These are phyloP conservation scores for Cercospora nicotianae DNA, from an alignment of 2,329 filamentous ascomycete species.

Conservation along the genomic window DNA sequence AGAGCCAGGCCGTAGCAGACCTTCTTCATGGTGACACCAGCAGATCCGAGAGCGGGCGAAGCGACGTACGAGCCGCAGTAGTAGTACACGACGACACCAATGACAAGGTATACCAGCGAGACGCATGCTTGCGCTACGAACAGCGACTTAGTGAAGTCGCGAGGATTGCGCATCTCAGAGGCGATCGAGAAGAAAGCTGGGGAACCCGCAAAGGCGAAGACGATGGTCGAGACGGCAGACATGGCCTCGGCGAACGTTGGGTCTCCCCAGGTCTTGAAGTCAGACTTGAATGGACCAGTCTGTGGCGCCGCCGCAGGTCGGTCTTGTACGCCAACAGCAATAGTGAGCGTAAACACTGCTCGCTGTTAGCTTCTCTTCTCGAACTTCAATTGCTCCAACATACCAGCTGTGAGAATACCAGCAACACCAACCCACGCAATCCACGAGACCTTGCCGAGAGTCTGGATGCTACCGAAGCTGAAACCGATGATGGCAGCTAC, in stretches of 20 bases:
- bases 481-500: slow-evolving; percentile 46
- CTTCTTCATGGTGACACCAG: slow-evolving; percentile 47
- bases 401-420: slow-evolving; percentile 29
- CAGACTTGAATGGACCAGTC: slow-evolving; percentile 33
- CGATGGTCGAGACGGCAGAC: slow-evolving; percentile 57
- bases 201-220: slow-evolving; percentile 45
- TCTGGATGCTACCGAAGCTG: slow-evolving; percentile 40
- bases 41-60: slow-evolving; percentile 51
- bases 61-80: slow-evolving; percentile 51
- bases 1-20: slow-evolving; percentile 45
- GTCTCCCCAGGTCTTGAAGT: slow-evolving; percentile 34
- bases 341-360: slow-evolving; percentile 37
- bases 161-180: slow-evolving; percentile 43
- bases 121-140: slow-evolving; percentile 33
- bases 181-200: slow-evolving; percentile 43
- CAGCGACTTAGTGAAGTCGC: slow-evolving; percentile 39
- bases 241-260: slow-evolving; percentile 55
- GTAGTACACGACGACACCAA: slow-evolving; percentile 49
- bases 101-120: slow-evolving; percentile 39
- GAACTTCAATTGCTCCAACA: not conserved
- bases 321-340: slow-evolving; percentile 39
- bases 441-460: slow-evolving; percentile 39
- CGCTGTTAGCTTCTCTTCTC: not conserved
- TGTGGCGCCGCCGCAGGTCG: slow-evolving; percentile 39
- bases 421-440: slow-evolving; percentile 40